Evolutionary conservation across 139 green algal genomes (phyloP).

Genomic region (Closterium sp.): DNA sequence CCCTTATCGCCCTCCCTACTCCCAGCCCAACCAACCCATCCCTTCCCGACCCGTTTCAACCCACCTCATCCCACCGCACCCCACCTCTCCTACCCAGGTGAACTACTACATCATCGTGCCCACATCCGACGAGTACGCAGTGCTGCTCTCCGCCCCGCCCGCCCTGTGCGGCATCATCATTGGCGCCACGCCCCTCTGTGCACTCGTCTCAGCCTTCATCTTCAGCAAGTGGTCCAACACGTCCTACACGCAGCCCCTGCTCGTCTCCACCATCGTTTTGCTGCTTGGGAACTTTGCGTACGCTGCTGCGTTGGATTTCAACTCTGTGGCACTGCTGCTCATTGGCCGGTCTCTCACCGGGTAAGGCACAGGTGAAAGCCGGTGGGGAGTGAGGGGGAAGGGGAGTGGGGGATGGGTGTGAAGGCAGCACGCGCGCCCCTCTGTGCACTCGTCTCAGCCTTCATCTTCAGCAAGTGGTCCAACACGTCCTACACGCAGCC

Average conservation of each 20-base stretch:
- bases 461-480: slow-evolving; percentile 51
- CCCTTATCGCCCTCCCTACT: no score
- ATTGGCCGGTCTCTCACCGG: slow-evolving; percentile 32
- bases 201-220: slow-evolving; percentile 39
- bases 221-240: slow-evolving; percentile 55
- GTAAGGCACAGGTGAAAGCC: not conserved
- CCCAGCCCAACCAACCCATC: not conserved
- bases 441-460: no score
- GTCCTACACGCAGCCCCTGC: slow-evolving; percentile 29
- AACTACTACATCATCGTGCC: slow-evolving; percentile 57
- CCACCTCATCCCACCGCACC: not conserved
- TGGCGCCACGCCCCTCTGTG: slow-evolving; percentile 30
- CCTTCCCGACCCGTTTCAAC: not conserved
- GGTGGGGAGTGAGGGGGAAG: not conserved
- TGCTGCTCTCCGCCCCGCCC: slow-evolving; percentile 22
- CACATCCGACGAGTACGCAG: slow-evolving; percentile 46
- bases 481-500: slow-evolving; percentile 44
- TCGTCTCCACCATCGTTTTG: slow-evolving; percentile 34
- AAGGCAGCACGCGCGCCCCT: slow-evolving; percentile 18
- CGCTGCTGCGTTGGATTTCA: slow-evolving; percentile 39
- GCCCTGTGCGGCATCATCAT: slow-evolving; percentile 50
- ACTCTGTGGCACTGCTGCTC: slow-evolving; percentile 41
- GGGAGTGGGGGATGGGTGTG: not conserved
- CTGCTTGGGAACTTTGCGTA: slow-evolving; percentile 45
- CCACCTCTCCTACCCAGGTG: not conserved